Evolutionary conservation across 768 basidiomycete species (phyloP).

Genomic region (Termitomyces sp.): DNA sequence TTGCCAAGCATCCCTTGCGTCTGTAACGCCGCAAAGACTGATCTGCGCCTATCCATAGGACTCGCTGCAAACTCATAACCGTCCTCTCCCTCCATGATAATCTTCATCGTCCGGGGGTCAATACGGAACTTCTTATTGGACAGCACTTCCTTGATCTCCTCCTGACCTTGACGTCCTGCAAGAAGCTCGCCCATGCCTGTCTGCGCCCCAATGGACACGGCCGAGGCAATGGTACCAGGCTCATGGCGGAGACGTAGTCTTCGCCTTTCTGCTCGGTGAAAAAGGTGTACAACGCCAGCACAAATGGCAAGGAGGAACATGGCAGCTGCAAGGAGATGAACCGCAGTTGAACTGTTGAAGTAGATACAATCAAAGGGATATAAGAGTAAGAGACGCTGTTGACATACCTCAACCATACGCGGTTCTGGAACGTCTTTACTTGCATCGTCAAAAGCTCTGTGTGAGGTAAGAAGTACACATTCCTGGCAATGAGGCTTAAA

Average conservation of each 20-base stretch:
- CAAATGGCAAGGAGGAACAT: slow-evolving; percentile 41
- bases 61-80: slow-evolving; percentile 38
- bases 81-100: slow-evolving; percentile 48
- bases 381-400: neutral
- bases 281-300: slow-evolving; percentile 38
- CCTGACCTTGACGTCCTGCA: slow-evolving; percentile 31
- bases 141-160: slow-evolving; percentile 37
- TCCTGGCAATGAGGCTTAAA: slow-evolving; percentile 43
- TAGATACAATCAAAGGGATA: neutral
- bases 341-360: slow-evolving; percentile 31
- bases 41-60: slow-evolving; percentile 26
- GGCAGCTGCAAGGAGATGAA: slow-evolving; percentile 36
- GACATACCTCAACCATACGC: slow-evolving; percentile 46
- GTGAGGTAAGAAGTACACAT: slow-evolving; percentile 43
- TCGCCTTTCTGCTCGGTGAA: slow-evolving; percentile 40
- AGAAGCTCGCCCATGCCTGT: slow-evolving; percentile 43
- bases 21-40: slow-evolving; percentile 31
- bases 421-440: slow-evolving; percentile 38
- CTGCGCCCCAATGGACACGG: slow-evolving; percentile 48
- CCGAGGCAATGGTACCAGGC: slow-evolving; percentile 53
- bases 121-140: slow-evolving; percentile 45
- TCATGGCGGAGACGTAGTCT: slow-evolving; percentile 39
- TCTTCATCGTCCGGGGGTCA: slow-evolving; percentile 42
- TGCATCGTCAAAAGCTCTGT: slow-evolving; percentile 31
- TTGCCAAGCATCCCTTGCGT: slow-evolving; percentile 4